Percentiles rank a stretch among this genome's conserved stretches.
phyloP scores from a whole-genome alignment of 306 rosid genomes.

The Chamaecrista fasciculata region DNA sequence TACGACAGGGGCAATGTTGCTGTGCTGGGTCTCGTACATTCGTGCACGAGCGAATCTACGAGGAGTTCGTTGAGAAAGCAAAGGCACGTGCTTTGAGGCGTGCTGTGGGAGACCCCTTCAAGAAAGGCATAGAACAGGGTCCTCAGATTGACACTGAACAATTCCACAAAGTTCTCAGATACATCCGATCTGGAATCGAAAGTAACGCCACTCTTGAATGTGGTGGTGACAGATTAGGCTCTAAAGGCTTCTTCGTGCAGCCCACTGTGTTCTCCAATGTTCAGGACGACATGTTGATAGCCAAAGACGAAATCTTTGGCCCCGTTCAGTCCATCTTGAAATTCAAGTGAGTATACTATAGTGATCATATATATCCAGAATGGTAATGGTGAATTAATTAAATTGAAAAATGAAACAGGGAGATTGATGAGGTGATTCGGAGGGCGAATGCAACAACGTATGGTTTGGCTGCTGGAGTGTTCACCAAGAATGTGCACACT shows the following conservation, averaged over 20 bases:
- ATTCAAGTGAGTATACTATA: constrained; percentile 90
- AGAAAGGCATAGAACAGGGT: constrained; percentile 89
- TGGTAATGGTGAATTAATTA: too few species aligned
- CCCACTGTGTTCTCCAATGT: constrained; percentile 98
- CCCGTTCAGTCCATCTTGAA: constrained; percentile 90
- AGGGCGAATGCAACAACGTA: constrained; percentile 62
- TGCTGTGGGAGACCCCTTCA: constrained; percentile 91
- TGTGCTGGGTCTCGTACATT: constrained; percentile 96
- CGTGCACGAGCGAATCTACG: constrained; percentile 81
- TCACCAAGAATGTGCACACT: constrained; percentile 54
- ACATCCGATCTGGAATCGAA: constrained; percentile 72
- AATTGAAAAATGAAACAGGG: constrained; percentile 59
- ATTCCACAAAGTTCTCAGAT: constrained; percentile 69
- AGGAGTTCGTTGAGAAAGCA: constrained; percentile 87
- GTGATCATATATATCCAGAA: too few species aligned
- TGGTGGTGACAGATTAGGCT: constrained; percentile 80
- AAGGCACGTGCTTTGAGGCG: constrained; percentile 77
- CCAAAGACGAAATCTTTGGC: constrained; percentile 92
- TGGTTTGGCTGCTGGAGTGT: constrained; percentile 92
- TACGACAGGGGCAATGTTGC: constrained; percentile 91
- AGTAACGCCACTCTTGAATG: constrained; percentile 82
- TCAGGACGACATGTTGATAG: constrained; percentile 89
- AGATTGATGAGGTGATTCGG: constrained; percentile 58
- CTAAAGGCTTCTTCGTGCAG: constrained; percentile 81
- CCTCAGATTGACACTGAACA: constrained; percentile 91